A percentile compares a stretch with the other conserved stretches of the same genome.
Evolutionary conservation across 306 rosid genomes (phyloP).

Genomic region (Urtica urens): DNA sequence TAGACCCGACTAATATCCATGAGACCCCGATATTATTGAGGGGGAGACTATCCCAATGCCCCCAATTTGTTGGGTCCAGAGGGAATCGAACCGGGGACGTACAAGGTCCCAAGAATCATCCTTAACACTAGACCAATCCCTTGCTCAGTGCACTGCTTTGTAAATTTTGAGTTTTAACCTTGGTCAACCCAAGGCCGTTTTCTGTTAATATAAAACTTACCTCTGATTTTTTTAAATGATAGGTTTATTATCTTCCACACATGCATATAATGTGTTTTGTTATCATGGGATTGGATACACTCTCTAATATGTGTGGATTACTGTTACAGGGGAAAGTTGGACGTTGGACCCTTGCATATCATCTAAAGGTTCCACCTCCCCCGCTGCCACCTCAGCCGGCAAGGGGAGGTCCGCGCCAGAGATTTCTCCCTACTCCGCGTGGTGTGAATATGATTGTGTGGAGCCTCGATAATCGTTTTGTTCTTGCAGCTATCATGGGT

Average conservation of each 20-base stretch:
- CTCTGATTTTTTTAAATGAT: neutral
- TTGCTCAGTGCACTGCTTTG: no score
- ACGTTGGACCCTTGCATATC: conserved; percentile 89
- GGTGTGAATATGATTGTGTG: conserved; percentile 91
- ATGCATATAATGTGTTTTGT: neutral
- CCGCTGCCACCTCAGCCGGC: conserved; percentile 88
- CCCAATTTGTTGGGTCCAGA: no score
- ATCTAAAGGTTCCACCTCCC: conserved; percentile 86
- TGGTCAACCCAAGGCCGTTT: no score
- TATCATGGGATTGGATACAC: neutral
- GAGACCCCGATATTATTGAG: no score
- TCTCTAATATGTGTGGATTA: neutral
- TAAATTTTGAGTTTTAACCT: no score
- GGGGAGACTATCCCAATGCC: no score
- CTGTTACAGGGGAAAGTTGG: conserved; percentile 64
- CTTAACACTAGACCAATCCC: no score
- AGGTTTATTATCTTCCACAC: neutral
- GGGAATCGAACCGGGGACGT: no score
- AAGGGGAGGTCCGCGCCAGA: conserved; percentile 85
- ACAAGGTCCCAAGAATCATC: no score
- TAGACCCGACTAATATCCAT: no score
- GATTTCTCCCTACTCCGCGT: conserved; percentile 81
- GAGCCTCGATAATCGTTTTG: conserved; percentile 93
- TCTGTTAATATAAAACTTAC: neutral
- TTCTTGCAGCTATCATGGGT: conserved; percentile 97